Percentiles rank a stretch among this genome's conserved stretches.
These are phyloP conservation scores for Hymenoscyphus fraxineus DNA, from an alignment of 2,329 filamentous ascomycete species.

Conservation along the genomic window DNA sequence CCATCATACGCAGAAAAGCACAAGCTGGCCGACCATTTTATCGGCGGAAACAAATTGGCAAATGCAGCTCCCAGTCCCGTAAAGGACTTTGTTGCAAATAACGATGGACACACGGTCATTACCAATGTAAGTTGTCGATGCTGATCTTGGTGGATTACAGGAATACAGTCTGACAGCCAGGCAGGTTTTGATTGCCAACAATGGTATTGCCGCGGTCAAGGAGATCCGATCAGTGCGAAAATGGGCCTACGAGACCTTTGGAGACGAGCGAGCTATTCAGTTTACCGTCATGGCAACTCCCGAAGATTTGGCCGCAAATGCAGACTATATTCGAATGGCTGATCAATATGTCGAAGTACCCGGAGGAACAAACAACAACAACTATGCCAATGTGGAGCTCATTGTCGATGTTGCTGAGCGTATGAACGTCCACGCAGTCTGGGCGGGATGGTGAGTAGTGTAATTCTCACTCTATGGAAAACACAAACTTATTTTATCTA, in stretches of 20 bases:
- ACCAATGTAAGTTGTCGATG: slow-evolving; percentile 69
- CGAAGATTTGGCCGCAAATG: slow-evolving; percentile 94
- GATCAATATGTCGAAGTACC: slow-evolving; percentile 99
- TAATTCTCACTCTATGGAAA: neutral
- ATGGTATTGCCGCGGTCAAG: slow-evolving; percentile 98
- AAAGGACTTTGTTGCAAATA: slow-evolving; percentile 88
- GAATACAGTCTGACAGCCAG: neutral
- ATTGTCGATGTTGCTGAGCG: slow-evolving; percentile 98
- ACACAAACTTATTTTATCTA: slow-evolving; percentile 37
- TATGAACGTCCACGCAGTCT: slow-evolving; percentile 97
- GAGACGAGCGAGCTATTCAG: slow-evolving; percentile 95
- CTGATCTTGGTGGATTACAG: neutral
- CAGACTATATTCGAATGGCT: slow-evolving; percentile 99
- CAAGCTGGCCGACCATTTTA: slow-evolving; percentile 87
- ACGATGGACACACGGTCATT: slow-evolving; percentile 96
- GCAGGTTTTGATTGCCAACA: slow-evolving; percentile 97
- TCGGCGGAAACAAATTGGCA: slow-evolving; percentile 85
- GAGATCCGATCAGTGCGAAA: slow-evolving; percentile 98
- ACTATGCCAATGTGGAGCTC: slow-evolving; percentile 98
- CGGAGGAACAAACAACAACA: slow-evolving; percentile 99
- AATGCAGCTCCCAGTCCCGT: slow-evolving; percentile 80
- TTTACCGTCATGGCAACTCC: slow-evolving; percentile 99
- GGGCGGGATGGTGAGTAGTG: slow-evolving; percentile 89
- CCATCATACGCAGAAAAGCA: slow-evolving; percentile 73
- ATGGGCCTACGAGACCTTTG: slow-evolving; percentile 99